Base-by-base conservation (phyloP, 352 stramenopile genomes). In the Phytopythium chamaehyphon region DNA sequence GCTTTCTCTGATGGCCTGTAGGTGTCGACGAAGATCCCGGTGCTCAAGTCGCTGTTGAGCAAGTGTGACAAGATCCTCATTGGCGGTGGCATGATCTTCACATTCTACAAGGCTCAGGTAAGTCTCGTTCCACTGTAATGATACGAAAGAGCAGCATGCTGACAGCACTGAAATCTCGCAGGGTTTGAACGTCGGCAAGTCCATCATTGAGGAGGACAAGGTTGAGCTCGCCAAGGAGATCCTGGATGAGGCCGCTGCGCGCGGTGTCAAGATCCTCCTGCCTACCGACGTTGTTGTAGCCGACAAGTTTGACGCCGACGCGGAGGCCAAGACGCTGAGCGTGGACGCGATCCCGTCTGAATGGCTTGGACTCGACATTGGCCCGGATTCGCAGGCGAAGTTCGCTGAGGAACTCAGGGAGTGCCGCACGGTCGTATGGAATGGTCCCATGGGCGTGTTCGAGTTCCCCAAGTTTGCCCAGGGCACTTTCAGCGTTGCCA, bases 321-420 rank as follows among this genome's bases (percentile, higher is more conserved):
- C 86, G 1, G 55, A 66, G 24, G 57, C 57, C 21, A 88, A 90
- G 64, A 67, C 73, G 3, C 78, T 92, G 6, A 35, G 66, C 2
- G 64, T 73, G 26, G 74, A 97, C 64, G 73, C 75, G 45, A 99
- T 99, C 58, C 90, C 91, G 33, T 82, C 80, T 39, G 96, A 92
- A 55, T 99, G 96, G 96, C 95, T 99, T 78, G 97, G 97, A 35
- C 81, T 99, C 18, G 97, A 99, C 73, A 93, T 99, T 47, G 98
- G 98, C 51, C 96, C 96, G 6, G 90, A 98, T 60, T 96, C 86
- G 36, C 80, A 81, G 52, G 73, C 93, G 44, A 62, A 59, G 12
- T 98, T 98, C 56, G n/a, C n/a, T n/a, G n/a, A n/a, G n/a, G n/a
- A n/a, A n/a, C n/a, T n/a, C n/a, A n/a, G n/a, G n/a, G n/a, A n/a